Evolutionary conservation across 2,329 filamentous ascomycete genomes (phyloP).

Genomic region (Fusarium sp.): DNA sequence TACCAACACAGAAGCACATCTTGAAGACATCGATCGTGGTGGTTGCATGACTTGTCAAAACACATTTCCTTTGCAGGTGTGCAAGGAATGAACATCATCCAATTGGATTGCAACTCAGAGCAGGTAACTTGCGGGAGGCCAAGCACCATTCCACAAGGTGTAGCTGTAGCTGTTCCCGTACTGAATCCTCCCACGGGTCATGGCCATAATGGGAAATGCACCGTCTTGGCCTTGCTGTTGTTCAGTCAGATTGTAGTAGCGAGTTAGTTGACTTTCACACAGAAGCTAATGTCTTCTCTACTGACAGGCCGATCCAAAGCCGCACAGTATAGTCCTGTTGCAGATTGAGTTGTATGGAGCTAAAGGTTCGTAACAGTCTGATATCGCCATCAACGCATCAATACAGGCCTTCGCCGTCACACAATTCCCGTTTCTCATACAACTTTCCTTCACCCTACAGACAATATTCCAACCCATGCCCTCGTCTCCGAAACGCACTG

Average conservation of each 20-base stretch:
- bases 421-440: neutral
- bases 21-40: neutral
- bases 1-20: neutral
- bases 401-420: neutral
- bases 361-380: neutral
- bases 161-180: neutral
- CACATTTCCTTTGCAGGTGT: neutral
- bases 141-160: conserved; percentile 29
- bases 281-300: neutral
- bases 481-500: conserved; percentile 23
- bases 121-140: conserved; percentile 30
- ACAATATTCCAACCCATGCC: conserved; percentile 7
- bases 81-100: conserved; percentile 9
- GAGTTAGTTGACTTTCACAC: neutral
- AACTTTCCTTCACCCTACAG: neutral
- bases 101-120: conserved; percentile 12
- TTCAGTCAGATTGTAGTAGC: neutral
- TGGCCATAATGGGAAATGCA: conserved; percentile 16
- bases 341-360: neutral
- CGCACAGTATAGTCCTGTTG: neutral
- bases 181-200: neutral
- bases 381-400: neutral
- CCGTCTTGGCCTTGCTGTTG: neutral
- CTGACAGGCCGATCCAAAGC: no score
- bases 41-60: neutral